phyloP scores from a whole-genome alignment of 805 yeast species.

The Suhomyces sp. region DNA sequence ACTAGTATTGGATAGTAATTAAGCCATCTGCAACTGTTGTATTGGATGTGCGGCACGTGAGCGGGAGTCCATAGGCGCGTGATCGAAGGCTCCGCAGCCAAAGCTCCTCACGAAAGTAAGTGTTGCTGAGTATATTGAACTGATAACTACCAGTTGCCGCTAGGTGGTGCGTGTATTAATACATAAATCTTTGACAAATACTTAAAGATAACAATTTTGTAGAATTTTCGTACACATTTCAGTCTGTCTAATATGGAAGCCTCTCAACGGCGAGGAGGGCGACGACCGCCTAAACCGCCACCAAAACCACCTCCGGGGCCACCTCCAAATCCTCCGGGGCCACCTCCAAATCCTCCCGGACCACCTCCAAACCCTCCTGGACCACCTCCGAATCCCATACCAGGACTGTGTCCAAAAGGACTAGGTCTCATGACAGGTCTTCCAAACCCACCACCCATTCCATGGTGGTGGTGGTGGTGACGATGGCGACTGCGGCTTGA shows the following conservation, averaged over 20 bases:
- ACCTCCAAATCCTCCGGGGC: neutral
- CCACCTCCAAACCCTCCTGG: neutral
- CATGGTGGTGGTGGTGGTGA: neutral
- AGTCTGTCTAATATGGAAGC: neutral
- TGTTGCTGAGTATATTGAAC: too few relatives aligned
- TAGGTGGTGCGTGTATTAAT: too few relatives aligned
- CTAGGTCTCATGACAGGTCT: neutral
- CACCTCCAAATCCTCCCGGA: constrained; percentile 1
- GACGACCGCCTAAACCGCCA: neutral
- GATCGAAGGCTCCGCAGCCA: neutral
- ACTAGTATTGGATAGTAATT: neutral
- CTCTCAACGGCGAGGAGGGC: neutral
- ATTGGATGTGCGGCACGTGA: neutral
- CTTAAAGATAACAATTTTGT: too few relatives aligned
- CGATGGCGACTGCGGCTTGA: neutral
- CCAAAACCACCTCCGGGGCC: constrained; percentile 1
- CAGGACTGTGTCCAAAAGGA: neutral
- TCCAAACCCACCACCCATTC: neutral
- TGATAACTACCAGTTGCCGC: too few relatives aligned
- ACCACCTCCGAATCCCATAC: constrained; percentile 1
- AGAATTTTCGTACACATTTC: too few relatives aligned
- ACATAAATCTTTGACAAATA: too few relatives aligned
- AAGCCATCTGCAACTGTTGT: neutral
- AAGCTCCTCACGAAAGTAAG: neutral
- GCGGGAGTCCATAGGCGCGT: neutral